These are phyloP conservation scores for Calycina herbarum DNA, from an alignment of 2,329 filamentous ascomycete species.

Conservation along the genomic window DNA sequence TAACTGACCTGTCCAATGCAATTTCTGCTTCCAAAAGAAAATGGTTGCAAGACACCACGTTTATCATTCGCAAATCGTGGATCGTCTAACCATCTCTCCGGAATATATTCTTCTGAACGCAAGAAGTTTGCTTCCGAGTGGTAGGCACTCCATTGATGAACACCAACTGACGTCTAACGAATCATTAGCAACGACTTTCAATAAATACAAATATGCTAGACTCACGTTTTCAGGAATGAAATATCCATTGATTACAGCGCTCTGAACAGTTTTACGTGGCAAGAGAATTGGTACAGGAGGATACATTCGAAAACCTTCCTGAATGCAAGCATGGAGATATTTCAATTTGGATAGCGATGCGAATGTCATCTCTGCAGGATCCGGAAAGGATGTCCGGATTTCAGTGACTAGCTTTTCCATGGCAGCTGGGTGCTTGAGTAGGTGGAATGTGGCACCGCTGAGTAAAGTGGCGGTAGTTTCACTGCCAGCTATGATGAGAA, in stretches of 20 bases:
- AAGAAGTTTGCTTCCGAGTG: conserved; percentile 13
- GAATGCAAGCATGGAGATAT: conserved; percentile 14
- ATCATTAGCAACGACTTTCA: neutral
- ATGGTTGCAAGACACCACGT: conserved; percentile 11
- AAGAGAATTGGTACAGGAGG: conserved; percentile 8
- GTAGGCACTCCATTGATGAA: conserved; percentile 8
- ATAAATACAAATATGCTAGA: conserved; percentile 16
- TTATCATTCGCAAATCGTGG: conserved; percentile 10
- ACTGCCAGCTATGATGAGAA: conserved; percentile 32
- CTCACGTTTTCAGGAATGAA: conserved; percentile 11
- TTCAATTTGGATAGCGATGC: neutral
- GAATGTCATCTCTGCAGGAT: conserved; percentile 19
- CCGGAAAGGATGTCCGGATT: conserved; percentile 42
- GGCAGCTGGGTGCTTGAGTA: conserved; percentile 52
- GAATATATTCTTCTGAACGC: conserved; percentile 9
- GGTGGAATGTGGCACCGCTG: conserved; percentile 42
- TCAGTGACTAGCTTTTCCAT: conserved; percentile 41
- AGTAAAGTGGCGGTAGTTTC: conserved; percentile 39
- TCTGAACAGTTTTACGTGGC: neutral
- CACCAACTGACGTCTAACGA: neutral
- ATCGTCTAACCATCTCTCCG: conserved; percentile 16
- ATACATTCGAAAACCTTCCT: conserved; percentile 18
- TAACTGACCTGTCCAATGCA: conserved; percentile 17
- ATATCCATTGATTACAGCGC: conserved; percentile 6
- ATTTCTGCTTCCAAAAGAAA: conserved; percentile 15